phyloP scores from a whole-genome alignment of 306 rosid species.

The Pyrus bretschneideri region DNA sequence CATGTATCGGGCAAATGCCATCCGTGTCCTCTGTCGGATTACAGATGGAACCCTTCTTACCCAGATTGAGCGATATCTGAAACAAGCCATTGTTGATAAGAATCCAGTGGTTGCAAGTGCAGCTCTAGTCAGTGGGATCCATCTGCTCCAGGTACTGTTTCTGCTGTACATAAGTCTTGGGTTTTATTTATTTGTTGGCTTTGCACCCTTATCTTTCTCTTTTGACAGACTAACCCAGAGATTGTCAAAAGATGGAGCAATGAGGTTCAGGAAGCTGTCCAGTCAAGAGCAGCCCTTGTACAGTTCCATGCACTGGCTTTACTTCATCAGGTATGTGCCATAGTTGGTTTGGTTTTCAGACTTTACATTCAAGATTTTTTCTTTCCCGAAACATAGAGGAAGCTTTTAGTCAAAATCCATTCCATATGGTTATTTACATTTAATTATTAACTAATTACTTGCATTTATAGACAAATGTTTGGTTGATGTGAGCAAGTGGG shows the following conservation, averaged over 20 bases:
- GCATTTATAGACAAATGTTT: background rate
- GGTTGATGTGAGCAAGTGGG: background rate
- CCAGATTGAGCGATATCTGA: conserved; percentile 91
- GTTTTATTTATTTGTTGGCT: background rate
- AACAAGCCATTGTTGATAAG: conserved; percentile 96
- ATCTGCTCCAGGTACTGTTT: conserved; percentile 79
- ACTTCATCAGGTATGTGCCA: conserved; percentile 81
- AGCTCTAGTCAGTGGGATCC: conserved; percentile 94
- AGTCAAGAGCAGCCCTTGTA: conserved; percentile 97
- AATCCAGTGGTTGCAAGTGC: conserved; percentile 99
- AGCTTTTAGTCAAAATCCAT: background rate
- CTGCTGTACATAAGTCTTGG: background rate
- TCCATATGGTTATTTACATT: background rate
- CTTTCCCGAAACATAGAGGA: background rate
- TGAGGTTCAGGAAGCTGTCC: conserved; percentile 99
- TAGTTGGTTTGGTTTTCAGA: conserved; percentile 15
- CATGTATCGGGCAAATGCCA: conserved; percentile 97
- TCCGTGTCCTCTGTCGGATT: conserved; percentile 94
- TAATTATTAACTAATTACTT: too few relatives aligned
- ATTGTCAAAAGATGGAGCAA: conserved; percentile 99
- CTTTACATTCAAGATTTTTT: background rate
- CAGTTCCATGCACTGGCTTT: conserved; percentile 93
- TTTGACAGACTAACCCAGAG: conserved; percentile 83
- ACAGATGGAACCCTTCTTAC: conserved; percentile 97
- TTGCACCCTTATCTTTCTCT: conserved; percentile 4